A percentile compares a stretch with the other conserved stretches of the same genome.
phyloP scores from a whole-genome alignment of 441 rosid species.

The Gossypium gossypioides region DNA sequence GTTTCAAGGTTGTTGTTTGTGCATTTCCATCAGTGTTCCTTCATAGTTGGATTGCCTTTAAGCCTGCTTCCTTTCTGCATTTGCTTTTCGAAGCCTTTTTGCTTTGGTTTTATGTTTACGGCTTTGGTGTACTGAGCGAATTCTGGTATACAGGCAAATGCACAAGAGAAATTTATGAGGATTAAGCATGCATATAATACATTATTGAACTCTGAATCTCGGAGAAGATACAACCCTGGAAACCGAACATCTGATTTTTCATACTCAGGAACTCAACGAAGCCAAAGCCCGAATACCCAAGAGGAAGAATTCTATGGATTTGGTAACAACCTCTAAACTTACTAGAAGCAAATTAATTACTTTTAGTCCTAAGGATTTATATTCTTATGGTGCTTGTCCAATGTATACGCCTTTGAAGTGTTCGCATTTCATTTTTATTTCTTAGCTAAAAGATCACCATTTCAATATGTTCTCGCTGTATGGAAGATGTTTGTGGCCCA shows the following conservation, averaged over 20 bases:
- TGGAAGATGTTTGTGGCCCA: background rate
- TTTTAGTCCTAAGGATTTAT: background rate
- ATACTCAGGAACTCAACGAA: slow-evolving; percentile 38
- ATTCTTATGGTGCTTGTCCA: background rate
- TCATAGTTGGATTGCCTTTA: background rate
- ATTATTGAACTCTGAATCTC: slow-evolving; percentile 60
- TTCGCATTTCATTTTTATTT: background rate
- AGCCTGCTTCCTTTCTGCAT: background rate
- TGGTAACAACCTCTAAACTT: slow-evolving; percentile 38
- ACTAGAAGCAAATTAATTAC: background rate
- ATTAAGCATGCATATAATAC: slow-evolving; percentile 85
- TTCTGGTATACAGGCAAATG: slow-evolving; percentile 52
- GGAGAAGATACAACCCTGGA: slow-evolving; percentile 43
- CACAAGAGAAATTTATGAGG: slow-evolving; percentile 83
- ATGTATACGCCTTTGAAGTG: background rate
- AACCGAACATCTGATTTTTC: slow-evolving; percentile 50
- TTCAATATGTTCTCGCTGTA: background rate
- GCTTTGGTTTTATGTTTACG: background rate
- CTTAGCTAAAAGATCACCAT: background rate
- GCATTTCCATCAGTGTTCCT: background rate
- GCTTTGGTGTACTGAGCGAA: slow-evolving; percentile 1
- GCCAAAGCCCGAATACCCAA: slow-evolving; percentile 23
- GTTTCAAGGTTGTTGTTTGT: background rate
- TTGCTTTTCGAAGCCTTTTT: background rate
- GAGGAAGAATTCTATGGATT: slow-evolving; percentile 83